Base-by-base conservation (phyloP, 108 stramenopile genomes). In the Discostella stelligeroides region DNA sequence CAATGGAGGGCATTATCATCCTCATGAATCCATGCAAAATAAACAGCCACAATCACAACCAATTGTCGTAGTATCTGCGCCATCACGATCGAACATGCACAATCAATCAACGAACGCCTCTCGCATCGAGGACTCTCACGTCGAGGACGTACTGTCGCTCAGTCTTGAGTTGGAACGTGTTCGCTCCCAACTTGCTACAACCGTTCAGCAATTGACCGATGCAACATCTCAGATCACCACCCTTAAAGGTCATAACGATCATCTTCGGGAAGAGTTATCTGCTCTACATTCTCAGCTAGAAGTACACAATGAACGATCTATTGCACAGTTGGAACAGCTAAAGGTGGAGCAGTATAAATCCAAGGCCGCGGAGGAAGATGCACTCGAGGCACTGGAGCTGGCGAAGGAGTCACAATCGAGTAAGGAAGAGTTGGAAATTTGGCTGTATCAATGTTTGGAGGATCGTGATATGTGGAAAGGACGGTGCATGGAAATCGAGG, bases 311-410 rank as follows among this genome's bases (percentile, higher is more conserved):
- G 66, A 81, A 55, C 58, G 61, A 9, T 47, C 72, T 13, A 63
- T 66, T 14, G 40, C 27, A 21, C 25, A 67, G 42, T 20, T 75
- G 25, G 60, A 66, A 29, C 88, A 91, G 34, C 63, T 86, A 0
- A 41, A 73, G 17, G 28, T 15, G 38, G 57, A 80, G 13, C 40
- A 64, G n/a, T 23, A 46, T 21, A 76, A 84, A 45, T 78, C 87
- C 3, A 70, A 85, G 61, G 92, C 88, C 11, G 92, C 92, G 48
- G 92, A 94, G 75, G 92, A 94, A 75, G 92, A 94, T 75, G 92
- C 92, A 7, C 66, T 81, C 23, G 14, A 81, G 42, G 92, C 92
- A 10, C 65, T 94, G 39, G 90, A 94, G 28, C 70, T 91, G 69
- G 92, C 92, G 27, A 94, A 89, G 71, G 85, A 83, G 24, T 85